Evolutionary conservation across 345 rosid genomes (phyloP), one percentile per base, ranked within the genome.

Genomic region (Luvunga scandens): DNA sequence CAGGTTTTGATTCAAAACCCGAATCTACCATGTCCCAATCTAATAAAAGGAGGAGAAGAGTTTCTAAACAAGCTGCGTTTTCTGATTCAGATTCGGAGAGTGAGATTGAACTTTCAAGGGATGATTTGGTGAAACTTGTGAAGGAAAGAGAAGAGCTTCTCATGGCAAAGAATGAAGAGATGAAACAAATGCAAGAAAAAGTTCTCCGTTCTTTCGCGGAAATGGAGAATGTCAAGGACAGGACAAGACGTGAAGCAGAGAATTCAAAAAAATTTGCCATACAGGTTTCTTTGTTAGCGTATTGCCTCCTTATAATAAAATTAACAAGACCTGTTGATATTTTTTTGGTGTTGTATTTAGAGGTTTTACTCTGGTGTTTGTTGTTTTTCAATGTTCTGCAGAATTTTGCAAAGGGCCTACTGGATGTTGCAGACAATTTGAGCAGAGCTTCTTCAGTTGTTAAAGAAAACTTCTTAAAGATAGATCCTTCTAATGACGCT

Each of bases 341-440:
- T n/a, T 36, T 36, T 48, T 8, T 13, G 34, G 55, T 75, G 59
- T 42, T 78, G 6, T 62, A 2, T 66, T 66, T 77, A 57, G 77
- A 67, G 69, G 22, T n/a, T 50, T 45, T 7, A 22, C 45, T 4
- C 19, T 8, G 7, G 57, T 4, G 71, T 27, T 55, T 68, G 66
- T 59, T 75, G 18, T 66, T 75, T 56, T 31, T 16, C 63, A 74
- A 69, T 82, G 27, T 81, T 12, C 14, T 83, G 75, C 88, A 96
- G 99, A 92, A 78, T 81, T 94, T 96, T 83, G 97, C 98, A 9
- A 93, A 88, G 77, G 79, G 87, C 81, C 89, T 96, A 69, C 84
- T 94, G 71, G 98, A 92, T 83, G 98, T 94, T 57, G 91, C 91
- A 2, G 99, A 96, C 92, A 94, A 94, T 83, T 90, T 96, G 81